Conservation (phyloP, 2,329 filamentous ascomycete genomes). For the Coniella lustricola region DNA sequence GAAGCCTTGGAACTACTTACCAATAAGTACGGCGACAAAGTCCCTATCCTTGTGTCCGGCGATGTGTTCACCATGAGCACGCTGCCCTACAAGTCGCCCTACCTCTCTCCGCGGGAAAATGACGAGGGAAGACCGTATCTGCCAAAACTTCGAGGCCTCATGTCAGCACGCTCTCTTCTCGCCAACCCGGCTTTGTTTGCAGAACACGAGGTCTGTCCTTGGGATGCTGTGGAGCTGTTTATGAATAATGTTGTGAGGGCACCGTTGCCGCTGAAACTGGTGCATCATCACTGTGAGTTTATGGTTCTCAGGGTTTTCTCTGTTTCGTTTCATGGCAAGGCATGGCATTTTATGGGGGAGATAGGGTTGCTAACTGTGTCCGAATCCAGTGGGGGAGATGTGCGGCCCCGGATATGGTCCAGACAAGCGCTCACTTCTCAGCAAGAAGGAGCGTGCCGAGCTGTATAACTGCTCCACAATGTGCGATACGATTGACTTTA, state of each 20-base stretch:
- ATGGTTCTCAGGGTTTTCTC: neutral
- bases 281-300: conserved; percentile 46
- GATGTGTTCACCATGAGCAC: conserved; percentile 55
- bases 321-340: no score
- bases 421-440: conserved; percentile 45
- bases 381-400: conserved; percentile 51
- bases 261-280: conserved; percentile 57
- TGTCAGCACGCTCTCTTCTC: conserved; percentile 63
- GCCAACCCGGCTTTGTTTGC: conserved; percentile 62
- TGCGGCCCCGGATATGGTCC: conserved; percentile 48
- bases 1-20: conserved; percentile 53
- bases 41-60: conserved; percentile 62
- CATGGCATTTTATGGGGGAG: neutral
- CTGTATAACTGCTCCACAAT: conserved; percentile 45
- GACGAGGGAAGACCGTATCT: conserved; percentile 23
- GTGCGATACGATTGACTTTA: conserved; percentile 52
- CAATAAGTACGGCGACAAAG: conserved; percentile 41
- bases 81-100: conserved; percentile 37
- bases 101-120: conserved; percentile 22
- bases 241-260: conserved; percentile 48
- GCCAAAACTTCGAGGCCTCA: conserved; percentile 53
- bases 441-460: conserved; percentile 46
- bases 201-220: conserved; percentile 48
- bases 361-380: neutral
- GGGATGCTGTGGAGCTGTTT: conserved; percentile 57